Percentiles rank a stretch among this genome's conserved stretches.
phyloP scores from a whole-genome alignment of 2,329 filamentous ascomycete species.

The Tolypocladium nubicola region DNA sequence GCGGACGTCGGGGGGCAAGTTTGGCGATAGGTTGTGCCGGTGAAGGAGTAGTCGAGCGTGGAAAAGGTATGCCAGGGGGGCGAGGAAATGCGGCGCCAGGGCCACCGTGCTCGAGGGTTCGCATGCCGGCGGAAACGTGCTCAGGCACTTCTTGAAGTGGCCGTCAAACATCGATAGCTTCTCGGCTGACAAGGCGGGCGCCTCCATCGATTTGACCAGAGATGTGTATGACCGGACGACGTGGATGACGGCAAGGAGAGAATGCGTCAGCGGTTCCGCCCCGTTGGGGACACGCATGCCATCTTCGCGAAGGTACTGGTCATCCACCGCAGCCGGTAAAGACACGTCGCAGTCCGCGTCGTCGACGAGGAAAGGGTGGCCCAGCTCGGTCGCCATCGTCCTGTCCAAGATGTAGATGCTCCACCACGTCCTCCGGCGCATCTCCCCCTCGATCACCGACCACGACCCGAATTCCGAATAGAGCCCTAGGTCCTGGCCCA shows the following conservation, averaged over 20 bases:
- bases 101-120: slow-evolving; percentile 55
- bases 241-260: slow-evolving; percentile 69
- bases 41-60: slow-evolving; percentile 78
- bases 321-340: slow-evolving; percentile 70
- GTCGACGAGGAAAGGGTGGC: slow-evolving; percentile 71
- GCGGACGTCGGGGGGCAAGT: slow-evolving; percentile 55
- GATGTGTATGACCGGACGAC: slow-evolving; percentile 69
- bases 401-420: slow-evolving; percentile 83
- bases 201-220: slow-evolving; percentile 59
- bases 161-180: slow-evolving; percentile 71
- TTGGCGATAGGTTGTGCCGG: slow-evolving; percentile 74
- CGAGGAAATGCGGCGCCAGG: slow-evolving; percentile 64
- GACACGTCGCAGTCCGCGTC: slow-evolving; percentile 81
- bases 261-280: slow-evolving; percentile 50
- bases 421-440: slow-evolving; percentile 88
- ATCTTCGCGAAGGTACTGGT: slow-evolving; percentile 59
- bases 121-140: slow-evolving; percentile 64
- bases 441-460: slow-evolving; percentile 70
- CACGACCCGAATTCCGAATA: slow-evolving; percentile 66
- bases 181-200: slow-evolving; percentile 52
- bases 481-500: slow-evolving; percentile 75
- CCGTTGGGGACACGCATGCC: slow-evolving; percentile 42
- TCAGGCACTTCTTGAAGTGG: slow-evolving; percentile 67
- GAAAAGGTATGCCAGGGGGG: slow-evolving; percentile 68
- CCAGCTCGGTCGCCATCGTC: slow-evolving; percentile 67